Conservation (phyloP, 208 protist genomes). For the Novymonas esmeraldas region DNA sequence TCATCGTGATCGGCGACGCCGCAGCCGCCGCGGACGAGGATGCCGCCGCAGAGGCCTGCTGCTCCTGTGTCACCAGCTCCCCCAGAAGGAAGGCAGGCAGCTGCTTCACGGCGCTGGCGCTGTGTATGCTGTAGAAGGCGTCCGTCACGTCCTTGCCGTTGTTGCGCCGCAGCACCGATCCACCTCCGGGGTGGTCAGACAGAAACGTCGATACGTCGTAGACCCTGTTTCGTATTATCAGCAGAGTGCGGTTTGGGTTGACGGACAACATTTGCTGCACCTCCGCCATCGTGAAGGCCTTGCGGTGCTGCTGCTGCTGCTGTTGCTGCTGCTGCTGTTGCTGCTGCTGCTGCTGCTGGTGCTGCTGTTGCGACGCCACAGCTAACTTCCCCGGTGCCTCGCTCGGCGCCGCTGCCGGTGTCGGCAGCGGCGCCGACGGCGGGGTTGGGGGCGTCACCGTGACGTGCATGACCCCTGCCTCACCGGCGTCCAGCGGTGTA, state of each 20-base stretch:
- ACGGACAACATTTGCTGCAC: constrained; percentile 20
- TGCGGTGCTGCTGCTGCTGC: background rate
- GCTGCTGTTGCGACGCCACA: background rate
- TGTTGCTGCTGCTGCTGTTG: background rate
- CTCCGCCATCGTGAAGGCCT: constrained; percentile 18
- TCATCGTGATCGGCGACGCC: constrained; percentile 20
- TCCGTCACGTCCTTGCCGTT: constrained; percentile 50
- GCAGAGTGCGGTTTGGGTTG: constrained; percentile 31
- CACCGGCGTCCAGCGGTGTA: background rate
- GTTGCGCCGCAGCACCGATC: constrained; percentile 29
- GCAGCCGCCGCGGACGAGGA: background rate
- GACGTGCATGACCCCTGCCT: background rate
- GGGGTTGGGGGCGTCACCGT: background rate
- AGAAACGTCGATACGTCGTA: constrained; percentile 86
- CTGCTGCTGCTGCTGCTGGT: background rate
- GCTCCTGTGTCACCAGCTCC: constrained; percentile 4
- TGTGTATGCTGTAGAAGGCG: constrained; percentile 37
- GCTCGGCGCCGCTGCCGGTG: background rate
- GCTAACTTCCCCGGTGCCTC: background rate
- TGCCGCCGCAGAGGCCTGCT: background rate
- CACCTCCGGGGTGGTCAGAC: constrained; percentile 81
- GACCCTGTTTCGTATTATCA: constrained; percentile 76
- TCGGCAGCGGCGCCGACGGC: background rate
- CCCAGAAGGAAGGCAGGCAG: constrained; percentile 32
- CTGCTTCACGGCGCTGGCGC: constrained; percentile 4